A percentile compares a stretch with the other conserved stretches of the same genome.
Conservation (phyloP, 345 rosid genomes). For the Triadica sebifera region DNA sequence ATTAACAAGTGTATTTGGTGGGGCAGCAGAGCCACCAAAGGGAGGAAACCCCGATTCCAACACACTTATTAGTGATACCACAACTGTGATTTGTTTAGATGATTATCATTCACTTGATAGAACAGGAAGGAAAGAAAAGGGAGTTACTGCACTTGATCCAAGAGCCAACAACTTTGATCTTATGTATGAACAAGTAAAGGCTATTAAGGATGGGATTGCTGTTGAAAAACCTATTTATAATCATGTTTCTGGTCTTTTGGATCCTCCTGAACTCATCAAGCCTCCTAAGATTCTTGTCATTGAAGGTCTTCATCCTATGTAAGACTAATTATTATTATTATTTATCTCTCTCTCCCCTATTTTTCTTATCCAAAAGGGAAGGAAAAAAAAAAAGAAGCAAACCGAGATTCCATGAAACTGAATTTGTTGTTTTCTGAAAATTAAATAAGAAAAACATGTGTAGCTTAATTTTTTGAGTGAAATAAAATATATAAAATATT, state of each 20-base stretch:
- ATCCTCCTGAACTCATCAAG: slow-evolving; percentile 84
- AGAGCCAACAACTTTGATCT: slow-evolving; percentile 87
- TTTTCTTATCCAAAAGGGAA: too few relatives aligned
- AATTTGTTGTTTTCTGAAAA: neutral
- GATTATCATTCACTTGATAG: slow-evolving; percentile 92
- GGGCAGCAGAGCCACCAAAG: slow-evolving; percentile 87
- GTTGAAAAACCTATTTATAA: slow-evolving; percentile 92
- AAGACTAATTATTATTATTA: slow-evolving; percentile 27
- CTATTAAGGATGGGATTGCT: slow-evolving; percentile 67
- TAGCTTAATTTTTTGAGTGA: too few relatives aligned
- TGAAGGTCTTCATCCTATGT: slow-evolving; percentile 99
- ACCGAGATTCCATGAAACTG: too few relatives aligned
- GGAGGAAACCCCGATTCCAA: slow-evolving; percentile 98
- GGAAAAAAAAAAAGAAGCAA: too few relatives aligned
- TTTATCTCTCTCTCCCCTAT: too few relatives aligned
- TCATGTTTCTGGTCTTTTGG: slow-evolving; percentile 87
- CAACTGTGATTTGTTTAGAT: slow-evolving; percentile 89
- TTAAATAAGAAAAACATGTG: too few relatives aligned
- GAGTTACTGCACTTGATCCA: slow-evolving; percentile 94
- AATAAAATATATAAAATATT: too few relatives aligned
- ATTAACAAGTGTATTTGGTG: slow-evolving; percentile 89
- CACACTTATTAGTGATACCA: slow-evolving; percentile 85
- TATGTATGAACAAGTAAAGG: slow-evolving; percentile 95
- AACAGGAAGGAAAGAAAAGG: slow-evolving; percentile 82
- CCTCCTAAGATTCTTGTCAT: slow-evolving; percentile 97